Percentiles rank a stretch among this genome's conserved stretches.
phyloP scores from a whole-genome alignment of 495 filamentous ascomycete species.

The Neurospora sp. region DNA sequence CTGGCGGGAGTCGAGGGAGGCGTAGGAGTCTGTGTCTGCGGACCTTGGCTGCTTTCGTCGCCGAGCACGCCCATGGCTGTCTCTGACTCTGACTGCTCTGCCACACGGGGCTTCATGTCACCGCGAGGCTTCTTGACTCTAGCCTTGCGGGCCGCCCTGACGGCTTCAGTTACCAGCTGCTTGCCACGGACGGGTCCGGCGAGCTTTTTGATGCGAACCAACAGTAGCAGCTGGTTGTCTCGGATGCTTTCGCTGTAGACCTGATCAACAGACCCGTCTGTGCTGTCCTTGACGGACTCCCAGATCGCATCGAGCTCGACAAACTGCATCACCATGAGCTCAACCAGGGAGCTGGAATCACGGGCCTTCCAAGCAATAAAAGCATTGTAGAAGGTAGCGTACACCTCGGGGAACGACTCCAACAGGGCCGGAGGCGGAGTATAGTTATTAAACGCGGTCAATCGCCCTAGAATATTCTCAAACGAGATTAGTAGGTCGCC shows the following conservation, averaged over 20 bases:
- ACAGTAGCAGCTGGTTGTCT: conserved; percentile 81
- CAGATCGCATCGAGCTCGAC: conserved; percentile 92
- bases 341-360: conserved; percentile 79
- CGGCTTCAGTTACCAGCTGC: conserved; percentile 69
- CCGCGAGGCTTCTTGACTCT: conserved; percentile 59
- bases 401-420: conserved; percentile 55
- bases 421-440: conserved; percentile 49
- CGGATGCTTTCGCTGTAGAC: conserved; percentile 90
- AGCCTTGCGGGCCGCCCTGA: conserved; percentile 67
- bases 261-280: conserved; percentile 70
- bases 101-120: conserved; percentile 58
- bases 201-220: conserved; percentile 82
- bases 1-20: conserved; percentile 31
- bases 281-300: conserved; percentile 90
- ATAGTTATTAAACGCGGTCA: conserved; percentile 41
- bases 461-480: conserved; percentile 59
- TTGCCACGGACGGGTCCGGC: conserved; percentile 76
- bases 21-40: conserved; percentile 29
- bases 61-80: conserved; percentile 28
- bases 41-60: conserved; percentile 20
- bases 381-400: conserved; percentile 77
- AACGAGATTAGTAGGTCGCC: conserved; percentile 75
- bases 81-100: conserved; percentile 33
- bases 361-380: conserved; percentile 93
- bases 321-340: conserved; percentile 93